phyloP scores from a whole-genome alignment of 176 grass and related monocot species.

The Microstegium vimineum region DNA sequence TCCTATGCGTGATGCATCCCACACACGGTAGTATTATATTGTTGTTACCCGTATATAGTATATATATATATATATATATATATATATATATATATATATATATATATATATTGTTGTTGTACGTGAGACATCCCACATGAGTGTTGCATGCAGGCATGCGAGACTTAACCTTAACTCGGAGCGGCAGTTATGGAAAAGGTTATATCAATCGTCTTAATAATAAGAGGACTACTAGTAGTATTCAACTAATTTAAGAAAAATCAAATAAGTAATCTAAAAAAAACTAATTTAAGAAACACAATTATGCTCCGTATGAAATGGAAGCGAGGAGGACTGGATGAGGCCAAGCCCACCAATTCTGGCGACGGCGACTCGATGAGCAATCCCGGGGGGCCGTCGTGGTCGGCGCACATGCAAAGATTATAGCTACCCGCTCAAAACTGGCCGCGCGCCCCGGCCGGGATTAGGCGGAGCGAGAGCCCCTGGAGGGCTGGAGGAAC shows the following conservation, averaged over 20 bases:
- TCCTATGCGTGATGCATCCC: too few relatives aligned
- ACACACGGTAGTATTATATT: too few relatives aligned
- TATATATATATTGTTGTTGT: background rate
- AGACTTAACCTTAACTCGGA: background rate
- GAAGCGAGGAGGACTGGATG: background rate
- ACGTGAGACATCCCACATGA: constrained; percentile 24
- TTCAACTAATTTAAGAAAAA: too few relatives aligned
- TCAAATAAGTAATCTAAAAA: too few relatives aligned
- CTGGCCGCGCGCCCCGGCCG: background rate
- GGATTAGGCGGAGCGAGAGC: too few relatives aligned
- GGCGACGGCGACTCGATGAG: background rate
- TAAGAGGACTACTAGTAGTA: too few relatives aligned
- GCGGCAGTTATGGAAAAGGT: background rate
- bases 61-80: too few relatives aligned
- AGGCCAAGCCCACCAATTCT: constrained; percentile 19
- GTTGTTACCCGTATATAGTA: too few relatives aligned
- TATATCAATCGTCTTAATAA: too few relatives aligned
- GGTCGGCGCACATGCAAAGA: constrained; percentile 19
- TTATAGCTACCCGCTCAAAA: background rate
- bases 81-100: too few relatives aligned
- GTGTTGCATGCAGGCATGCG: background rate
- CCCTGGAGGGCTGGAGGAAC: too few relatives aligned
- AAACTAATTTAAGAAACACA: too few relatives aligned
- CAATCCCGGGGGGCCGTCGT: constrained; percentile 3
- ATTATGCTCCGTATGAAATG: background rate